A percentile compares a stretch with the other conserved stretches of the same genome.
Evolutionary conservation across 106 monocot genomes (phyloP).

Genomic region (Amphibolis antarctica): DNA sequence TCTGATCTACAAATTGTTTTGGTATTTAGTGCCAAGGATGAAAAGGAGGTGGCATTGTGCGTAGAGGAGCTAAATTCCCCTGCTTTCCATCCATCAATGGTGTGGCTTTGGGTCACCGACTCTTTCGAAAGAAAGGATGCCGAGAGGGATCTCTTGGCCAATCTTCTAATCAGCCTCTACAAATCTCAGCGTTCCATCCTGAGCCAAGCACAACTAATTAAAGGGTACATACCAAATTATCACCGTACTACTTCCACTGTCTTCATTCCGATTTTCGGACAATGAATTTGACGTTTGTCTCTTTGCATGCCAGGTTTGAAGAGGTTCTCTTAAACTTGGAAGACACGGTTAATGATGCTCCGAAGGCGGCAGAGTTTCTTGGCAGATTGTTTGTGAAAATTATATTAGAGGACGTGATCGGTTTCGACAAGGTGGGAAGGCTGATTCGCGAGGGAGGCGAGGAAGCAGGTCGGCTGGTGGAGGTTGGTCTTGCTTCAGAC

Average conservation of each 20-base stretch:
- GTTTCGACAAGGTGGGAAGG: slow-evolving; percentile 41
- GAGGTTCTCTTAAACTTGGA: slow-evolving; percentile 53
- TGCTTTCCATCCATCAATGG: slow-evolving; percentile 50
- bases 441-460: slow-evolving; percentile 76
- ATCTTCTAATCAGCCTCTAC: slow-evolving; percentile 63
- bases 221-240: slow-evolving; percentile 46
- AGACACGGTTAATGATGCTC: slow-evolving; percentile 83
- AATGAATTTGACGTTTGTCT: not conserved
- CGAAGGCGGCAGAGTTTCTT: slow-evolving; percentile 78
- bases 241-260: not conserved
- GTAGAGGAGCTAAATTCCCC: slow-evolving; percentile 69
- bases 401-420: slow-evolving; percentile 41
- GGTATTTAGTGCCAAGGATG: slow-evolving; percentile 62
- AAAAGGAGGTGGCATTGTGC: slow-evolving; percentile 59
- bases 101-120: slow-evolving; percentile 72
- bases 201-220: slow-evolving; percentile 43
- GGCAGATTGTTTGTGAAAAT: slow-evolving; percentile 56
- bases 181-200: slow-evolving; percentile 35
- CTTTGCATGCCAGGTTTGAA: slow-evolving; percentile 42
- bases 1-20: not conserved
- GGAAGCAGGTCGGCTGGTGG: slow-evolving; percentile 49
- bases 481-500: slow-evolving; percentile 58
- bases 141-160: slow-evolving; percentile 65
- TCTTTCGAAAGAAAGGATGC: slow-evolving; percentile 82
- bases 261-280: not conserved